Base-by-base conservation (phyloP, 164 flowering plant genomes). In the Amborella trichopoda region DNA sequence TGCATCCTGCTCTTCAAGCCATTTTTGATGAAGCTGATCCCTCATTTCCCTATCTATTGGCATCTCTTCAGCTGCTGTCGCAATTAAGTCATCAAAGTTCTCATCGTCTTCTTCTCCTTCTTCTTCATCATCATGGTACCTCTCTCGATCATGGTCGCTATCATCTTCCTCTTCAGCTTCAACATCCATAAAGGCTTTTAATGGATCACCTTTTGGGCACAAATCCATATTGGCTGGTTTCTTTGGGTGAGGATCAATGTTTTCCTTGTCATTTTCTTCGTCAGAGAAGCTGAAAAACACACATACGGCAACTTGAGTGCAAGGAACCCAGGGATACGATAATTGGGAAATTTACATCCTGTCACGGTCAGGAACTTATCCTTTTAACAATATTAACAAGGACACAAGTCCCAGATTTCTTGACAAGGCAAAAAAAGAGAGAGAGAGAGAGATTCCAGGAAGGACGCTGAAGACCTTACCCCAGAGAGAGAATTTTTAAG, bases 161-260 rank as follows among this genome's bases (percentile, higher is more conserved):
- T 86, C 91, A 66, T 78, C 87, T 76, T 89, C 93, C 56, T 78
- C 98, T 56, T 67, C 81, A 40, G 98, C 98, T 63, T 91, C 98
- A 5, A 83, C 96, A 61, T 91, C 98, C 47, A 83, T 60, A 73
- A 91, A 91, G 32, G 78, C 74, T 67, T 74, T 83, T 21, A 75
- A 88, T 26, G 80, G 85, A 60, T 80, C 96, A 48, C 88, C 81
- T 40, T 44, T 67, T 36, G 74, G 65, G 58, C 69, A 52, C 21
- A 57, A 50, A 42, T 47, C 39, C 47, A 16, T 26, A 27, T 61
- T 58, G 46, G 21, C 49, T 28, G 33, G 17, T 46, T 53, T 63
- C 40, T 17, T 47, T 4, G 48, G 46, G 38, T 40, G 55, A 6
- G 88, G 97, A 50, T 64, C 70, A 28, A 65, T 18, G 41, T 83